Evolutionary conservation across 2,329 filamentous ascomycete species (phyloP).

Genomic region (Diaporthe citrichinensis): DNA sequence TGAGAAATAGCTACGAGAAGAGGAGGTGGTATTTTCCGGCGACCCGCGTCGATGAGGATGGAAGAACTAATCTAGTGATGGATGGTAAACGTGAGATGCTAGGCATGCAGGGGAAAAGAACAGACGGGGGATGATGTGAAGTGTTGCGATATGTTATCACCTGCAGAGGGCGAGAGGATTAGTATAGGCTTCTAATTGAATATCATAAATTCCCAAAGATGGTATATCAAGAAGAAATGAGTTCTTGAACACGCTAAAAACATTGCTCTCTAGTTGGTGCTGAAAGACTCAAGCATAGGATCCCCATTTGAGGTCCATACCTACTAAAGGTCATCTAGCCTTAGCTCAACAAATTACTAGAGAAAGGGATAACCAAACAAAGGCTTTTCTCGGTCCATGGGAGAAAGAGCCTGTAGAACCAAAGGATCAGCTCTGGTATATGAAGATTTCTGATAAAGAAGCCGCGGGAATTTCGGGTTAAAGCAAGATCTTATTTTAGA

Average conservation of each 20-base stretch:
- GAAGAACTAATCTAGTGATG: too few relatives aligned
- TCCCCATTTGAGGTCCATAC: neutral
- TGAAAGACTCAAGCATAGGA: neutral
- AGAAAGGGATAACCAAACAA: neutral
- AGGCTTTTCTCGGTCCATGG: neutral
- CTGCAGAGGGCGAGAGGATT: neutral
- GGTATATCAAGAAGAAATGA: neutral
- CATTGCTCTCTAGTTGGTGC: neutral
- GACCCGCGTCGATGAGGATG: neutral
- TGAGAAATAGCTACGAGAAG: accelerated
- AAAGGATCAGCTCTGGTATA: neutral
- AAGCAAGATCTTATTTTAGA: too few relatives aligned
- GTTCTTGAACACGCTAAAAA: neutral
- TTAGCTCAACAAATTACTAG: neutral
- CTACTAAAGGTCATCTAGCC: too few relatives aligned
- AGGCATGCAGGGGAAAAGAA: neutral
- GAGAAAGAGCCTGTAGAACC: neutral
- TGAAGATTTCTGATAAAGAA: neutral
- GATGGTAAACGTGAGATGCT: neutral
- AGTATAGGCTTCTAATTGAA: neutral
- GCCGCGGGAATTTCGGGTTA: neutral
- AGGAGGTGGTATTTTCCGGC: neutral
- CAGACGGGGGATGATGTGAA: too few relatives aligned
- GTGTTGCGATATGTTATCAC: neutral
- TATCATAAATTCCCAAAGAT: neutral